Evolutionary conservation across 2,329 filamentous ascomycete species (phyloP).

Genomic region (Botrytis squamosa): DNA sequence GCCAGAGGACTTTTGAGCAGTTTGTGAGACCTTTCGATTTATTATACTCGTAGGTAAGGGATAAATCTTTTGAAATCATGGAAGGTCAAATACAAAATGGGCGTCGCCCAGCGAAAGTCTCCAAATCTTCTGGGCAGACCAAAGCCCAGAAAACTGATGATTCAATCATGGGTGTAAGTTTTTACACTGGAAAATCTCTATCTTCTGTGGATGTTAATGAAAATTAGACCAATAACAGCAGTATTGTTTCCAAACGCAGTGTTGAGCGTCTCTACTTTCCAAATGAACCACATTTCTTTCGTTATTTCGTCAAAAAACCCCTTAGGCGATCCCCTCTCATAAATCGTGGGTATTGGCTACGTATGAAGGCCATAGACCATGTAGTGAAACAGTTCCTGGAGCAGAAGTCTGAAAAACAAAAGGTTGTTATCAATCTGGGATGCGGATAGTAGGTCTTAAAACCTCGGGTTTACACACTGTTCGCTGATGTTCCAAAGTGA

Average conservation of each 20-base stretch:
- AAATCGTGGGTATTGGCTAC: slow-evolving; percentile 61
- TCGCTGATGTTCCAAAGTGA: slow-evolving; percentile 56
- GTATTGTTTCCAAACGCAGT: slow-evolving; percentile 87
- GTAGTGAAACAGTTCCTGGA: slow-evolving; percentile 72
- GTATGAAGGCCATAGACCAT: slow-evolving; percentile 75
- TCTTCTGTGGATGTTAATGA: slow-evolving; percentile 5
- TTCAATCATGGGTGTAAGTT: slow-evolving; percentile 37
- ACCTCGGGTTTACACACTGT: slow-evolving; percentile 10
- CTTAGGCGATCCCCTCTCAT: slow-evolving; percentile 83
- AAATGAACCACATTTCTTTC: slow-evolving; percentile 77
- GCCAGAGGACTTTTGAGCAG: not conserved
- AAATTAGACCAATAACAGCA: slow-evolving; percentile 78
- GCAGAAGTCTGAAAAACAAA: slow-evolving; percentile 53
- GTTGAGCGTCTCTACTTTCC: slow-evolving; percentile 87
- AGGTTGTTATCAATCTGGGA: slow-evolving; percentile 79
- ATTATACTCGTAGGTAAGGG: not conserved
- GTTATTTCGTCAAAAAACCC: slow-evolving; percentile 82
- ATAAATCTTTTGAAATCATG: not conserved
- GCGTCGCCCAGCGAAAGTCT: slow-evolving; percentile 7
- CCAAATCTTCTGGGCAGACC: slow-evolving; percentile 11
- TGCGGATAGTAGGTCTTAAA: slow-evolving; percentile 75
- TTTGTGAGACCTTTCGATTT: not conserved
- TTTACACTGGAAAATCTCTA: not conserved
- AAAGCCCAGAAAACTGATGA: slow-evolving; percentile 44
- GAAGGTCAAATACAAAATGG: not conserved